Base-by-base conservation (phyloP, 2,329 filamentous ascomycete genomes). In the Talaromyces islandicus region DNA sequence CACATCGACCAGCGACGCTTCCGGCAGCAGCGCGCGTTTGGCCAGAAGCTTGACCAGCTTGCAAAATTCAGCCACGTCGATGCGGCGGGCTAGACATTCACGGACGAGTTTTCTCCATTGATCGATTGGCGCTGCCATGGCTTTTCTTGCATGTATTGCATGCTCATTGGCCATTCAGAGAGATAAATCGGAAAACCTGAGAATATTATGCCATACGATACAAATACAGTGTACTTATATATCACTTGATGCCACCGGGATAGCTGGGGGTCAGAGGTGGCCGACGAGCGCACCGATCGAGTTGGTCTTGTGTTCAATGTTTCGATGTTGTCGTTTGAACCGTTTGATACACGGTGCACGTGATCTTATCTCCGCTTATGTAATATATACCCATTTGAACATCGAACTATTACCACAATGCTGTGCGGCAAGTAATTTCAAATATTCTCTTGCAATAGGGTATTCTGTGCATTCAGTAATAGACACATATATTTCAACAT, bases 81-180 rank as follows among this genome's bases (percentile, higher is more conserved):
- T 69, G 30, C 73, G 72, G 61, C 71, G 70, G 60, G 69, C 66
- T 59, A 75, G 63, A 65, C 73, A 74, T 63, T 69, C 69, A 54
- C 69, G 66, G 69, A 76, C 65, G 65, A 75, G 72, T 58, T 66
- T 68, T 64, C 64, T 70, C 73, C 73, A 76, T 70, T 74, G 71
- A n/a, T 64, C 55, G 63, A 71, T 69, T 54, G 69, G 63, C 57
- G 69, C 65, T 54, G 67, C 67, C 66, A 65, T 69, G 41, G 53
- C 46, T 52, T 51, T 21, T 55, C 25, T 43, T 24, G 29, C 29
- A 35, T 25, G 50, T 51, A 25, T 54, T 51, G 58, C 58, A 60
- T 60, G 58, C 53, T 60, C 32, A 57, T n/a, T 55, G 32, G 29
- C 53, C 43, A 46, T 46, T 46, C 19, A 24, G 43, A 24, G 48